Conservation (phyloP, 805 yeast genomes). For the Suhomyces sp. region DNA sequence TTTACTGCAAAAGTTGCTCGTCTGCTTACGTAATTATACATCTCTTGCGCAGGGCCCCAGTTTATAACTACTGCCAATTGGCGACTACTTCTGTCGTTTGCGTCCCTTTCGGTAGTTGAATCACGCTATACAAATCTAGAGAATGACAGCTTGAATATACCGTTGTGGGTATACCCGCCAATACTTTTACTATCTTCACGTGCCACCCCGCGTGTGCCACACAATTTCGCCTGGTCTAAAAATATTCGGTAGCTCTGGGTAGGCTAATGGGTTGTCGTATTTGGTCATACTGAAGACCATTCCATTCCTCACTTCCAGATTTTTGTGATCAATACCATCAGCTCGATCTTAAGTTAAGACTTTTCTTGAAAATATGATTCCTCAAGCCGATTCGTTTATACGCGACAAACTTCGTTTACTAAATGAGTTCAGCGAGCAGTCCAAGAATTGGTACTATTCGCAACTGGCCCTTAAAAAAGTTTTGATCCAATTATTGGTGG, state of each 20-base stretch:
- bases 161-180: no score
- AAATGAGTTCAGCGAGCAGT: slow-evolving; percentile 3
- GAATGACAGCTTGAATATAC: not conserved
- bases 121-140: not conserved
- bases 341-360: no score
- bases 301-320: not conserved
- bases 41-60: not conserved
- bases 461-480: slow-evolving; percentile 14
- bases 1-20: no score
- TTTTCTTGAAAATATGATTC: no score
- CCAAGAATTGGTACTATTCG: slow-evolving; percentile 14
- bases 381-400: slow-evolving; percentile 1
- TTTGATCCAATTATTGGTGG: slow-evolving; percentile 13
- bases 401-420: slow-evolving; percentile 5
- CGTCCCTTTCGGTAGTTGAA: not conserved
- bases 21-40: not conserved
- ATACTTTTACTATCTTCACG: not conserved
- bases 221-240: not conserved
- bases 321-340: not conserved
- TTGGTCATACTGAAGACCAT: not conserved
- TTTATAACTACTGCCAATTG: no score
- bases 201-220: not conserved
- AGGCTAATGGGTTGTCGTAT: not conserved
- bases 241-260: not conserved
- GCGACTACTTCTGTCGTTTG: not conserved